These are phyloP conservation scores for Powellomyces hirtus DNA, from an alignment of 192 early-diverging fungal genomes.

Conservation along the genomic window DNA sequence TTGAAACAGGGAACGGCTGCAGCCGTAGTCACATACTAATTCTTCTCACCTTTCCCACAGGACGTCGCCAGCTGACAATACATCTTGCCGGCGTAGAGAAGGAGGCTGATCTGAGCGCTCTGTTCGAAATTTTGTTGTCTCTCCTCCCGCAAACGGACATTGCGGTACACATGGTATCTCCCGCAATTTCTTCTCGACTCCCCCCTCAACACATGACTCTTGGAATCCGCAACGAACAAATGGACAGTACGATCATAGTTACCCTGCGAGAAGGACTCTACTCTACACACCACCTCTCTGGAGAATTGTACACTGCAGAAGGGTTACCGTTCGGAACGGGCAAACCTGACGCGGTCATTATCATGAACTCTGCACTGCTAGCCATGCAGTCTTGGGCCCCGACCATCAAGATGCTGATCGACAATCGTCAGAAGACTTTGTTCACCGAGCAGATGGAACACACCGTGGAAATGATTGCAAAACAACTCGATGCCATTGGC, in stretches of 20 bases:
- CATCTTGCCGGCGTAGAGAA: conserved; percentile 46
- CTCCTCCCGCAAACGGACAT: conserved; percentile 53
- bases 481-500: conserved; percentile 34
- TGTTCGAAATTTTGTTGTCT: conserved; percentile 45
- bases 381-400: conserved; percentile 37
- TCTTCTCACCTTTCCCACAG: conserved; percentile 17
- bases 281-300: conserved; percentile 4
- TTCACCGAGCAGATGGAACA: conserved; percentile 52
- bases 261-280: conserved; percentile 28
- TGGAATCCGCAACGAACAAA: conserved; percentile 27
- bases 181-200: conserved; percentile 38
- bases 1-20: no score
- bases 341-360: conserved; percentile 46
- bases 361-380: conserved; percentile 46
- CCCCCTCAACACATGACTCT: conserved; percentile 34
- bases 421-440: conserved; percentile 31
- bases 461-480: conserved; percentile 27
- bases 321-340: conserved; percentile 36
- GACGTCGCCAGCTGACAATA: conserved; percentile 44
- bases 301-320: conserved; percentile 33
- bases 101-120: conserved; percentile 46
- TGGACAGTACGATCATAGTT: conserved; percentile 38
- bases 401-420: conserved; percentile 39
- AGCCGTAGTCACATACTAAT: background rate
- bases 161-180: conserved; percentile 51